Conservation (phyloP, 345 rosid genomes). For the Arabidopsis suecica region DNA sequence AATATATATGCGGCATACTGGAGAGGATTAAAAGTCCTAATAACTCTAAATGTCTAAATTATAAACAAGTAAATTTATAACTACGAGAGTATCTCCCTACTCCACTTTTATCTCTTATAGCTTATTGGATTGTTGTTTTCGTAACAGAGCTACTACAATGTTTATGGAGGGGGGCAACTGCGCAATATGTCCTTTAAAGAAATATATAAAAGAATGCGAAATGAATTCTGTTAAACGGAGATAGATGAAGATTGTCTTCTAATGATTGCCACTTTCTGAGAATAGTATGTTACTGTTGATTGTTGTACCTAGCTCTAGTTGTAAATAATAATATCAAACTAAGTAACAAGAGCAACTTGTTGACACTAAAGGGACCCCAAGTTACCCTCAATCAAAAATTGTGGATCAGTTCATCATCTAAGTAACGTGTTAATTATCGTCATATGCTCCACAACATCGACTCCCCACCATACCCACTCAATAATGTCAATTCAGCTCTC, state of each 20-base stretch:
- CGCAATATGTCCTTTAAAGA: conserved; percentile 2
- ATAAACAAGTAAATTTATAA: not conserved
- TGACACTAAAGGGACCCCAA: conserved; percentile 32
- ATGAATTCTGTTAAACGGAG: not conserved
- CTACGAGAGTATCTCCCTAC: not conserved
- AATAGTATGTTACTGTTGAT: not conserved
- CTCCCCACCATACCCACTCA: conserved; percentile 40
- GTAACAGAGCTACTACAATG: conserved; percentile 77
- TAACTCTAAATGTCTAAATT: not conserved
- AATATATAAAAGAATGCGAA: not conserved
- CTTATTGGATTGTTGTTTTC: not conserved
- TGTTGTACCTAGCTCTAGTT: conserved; percentile 12
- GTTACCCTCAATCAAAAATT: conserved; percentile 7
- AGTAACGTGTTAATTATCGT: conserved; percentile 33
- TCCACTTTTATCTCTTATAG: not conserved
- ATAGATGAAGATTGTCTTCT: conserved; percentile 8
- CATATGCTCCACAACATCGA: conserved; percentile 29
- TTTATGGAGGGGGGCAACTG: conserved; percentile 75
- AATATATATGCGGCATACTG: no score
- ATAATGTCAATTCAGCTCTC: conserved; percentile 21
- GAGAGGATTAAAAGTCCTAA: not conserved
- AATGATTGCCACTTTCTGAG: conserved; percentile 28
- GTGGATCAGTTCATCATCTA: conserved; percentile 15
- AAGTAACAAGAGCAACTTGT: conserved; percentile 38
- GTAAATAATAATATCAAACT: conserved; percentile 9